Conservation (phyloP, 805 yeast species). For the Ogataea populi-albae region DNA sequence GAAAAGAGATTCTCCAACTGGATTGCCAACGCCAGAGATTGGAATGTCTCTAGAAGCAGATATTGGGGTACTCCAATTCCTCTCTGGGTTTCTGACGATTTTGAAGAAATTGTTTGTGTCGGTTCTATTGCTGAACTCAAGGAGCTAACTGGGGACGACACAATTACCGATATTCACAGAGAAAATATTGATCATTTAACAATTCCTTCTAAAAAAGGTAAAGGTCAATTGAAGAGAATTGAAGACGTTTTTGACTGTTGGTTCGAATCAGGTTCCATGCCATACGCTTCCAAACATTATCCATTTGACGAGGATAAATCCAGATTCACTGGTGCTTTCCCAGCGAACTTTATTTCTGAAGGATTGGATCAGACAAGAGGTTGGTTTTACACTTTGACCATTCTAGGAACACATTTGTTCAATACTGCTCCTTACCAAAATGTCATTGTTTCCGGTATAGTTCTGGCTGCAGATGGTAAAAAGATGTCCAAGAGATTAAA, state of each 20-base stretch:
- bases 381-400: slow-evolving; percentile 97
- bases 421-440: slow-evolving; percentile 91
- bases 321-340: slow-evolving; percentile 70
- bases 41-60: slow-evolving; percentile 98
- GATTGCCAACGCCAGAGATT: slow-evolving; percentile 98
- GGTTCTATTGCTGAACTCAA: slow-evolving; percentile 88
- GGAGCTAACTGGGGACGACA: slow-evolving; percentile 75
- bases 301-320: slow-evolving; percentile 87
- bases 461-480: slow-evolving; percentile 96
- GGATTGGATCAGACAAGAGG: slow-evolving; percentile 99
- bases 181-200: slow-evolving; percentile 88
- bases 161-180: slow-evolving; percentile 90
- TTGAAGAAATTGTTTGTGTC: slow-evolving; percentile 86
- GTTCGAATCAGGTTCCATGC: slow-evolving; percentile 99
- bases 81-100: slow-evolving; percentile 93
- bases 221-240: slow-evolving; percentile 81
- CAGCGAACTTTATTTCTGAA: slow-evolving; percentile 97
- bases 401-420: slow-evolving; percentile 92
- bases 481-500: slow-evolving; percentile 98
- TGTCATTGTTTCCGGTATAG: slow-evolving; percentile 94
- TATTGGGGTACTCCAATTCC: slow-evolving; percentile 99
- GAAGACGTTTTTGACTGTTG: slow-evolving; percentile 99
- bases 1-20: slow-evolving; percentile 96
- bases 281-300: slow-evolving; percentile 93
- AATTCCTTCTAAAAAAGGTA: slow-evolving; percentile 88